phyloP scores from a whole-genome alignment of 495 filamentous ascomycete genomes.

The Penicillium nucicola region DNA sequence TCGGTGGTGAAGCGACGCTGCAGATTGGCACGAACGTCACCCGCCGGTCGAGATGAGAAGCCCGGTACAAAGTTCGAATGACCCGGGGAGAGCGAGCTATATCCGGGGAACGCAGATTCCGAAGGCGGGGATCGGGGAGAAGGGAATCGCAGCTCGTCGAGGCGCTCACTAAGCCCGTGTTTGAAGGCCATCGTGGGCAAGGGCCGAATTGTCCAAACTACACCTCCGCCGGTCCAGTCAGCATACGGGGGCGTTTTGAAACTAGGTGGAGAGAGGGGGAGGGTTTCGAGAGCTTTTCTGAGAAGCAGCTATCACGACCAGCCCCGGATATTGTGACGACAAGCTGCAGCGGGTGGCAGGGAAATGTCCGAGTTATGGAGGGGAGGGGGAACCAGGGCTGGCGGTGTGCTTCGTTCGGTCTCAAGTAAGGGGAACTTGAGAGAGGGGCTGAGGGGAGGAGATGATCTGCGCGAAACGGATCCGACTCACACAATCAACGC shows the following conservation, averaged over 20 bases:
- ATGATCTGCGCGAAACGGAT: conserved; percentile 29
- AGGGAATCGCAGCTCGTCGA: conserved; percentile 76
- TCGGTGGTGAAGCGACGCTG: conserved; percentile 94
- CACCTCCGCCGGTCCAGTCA: conserved; percentile 22
- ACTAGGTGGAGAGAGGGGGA: neutral
- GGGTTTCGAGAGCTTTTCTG: conserved; percentile 6
- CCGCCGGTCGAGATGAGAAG: conserved; percentile 46
- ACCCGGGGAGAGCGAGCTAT: conserved; percentile 67
- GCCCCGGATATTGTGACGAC: conserved; percentile 5
- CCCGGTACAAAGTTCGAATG: conserved; percentile 55
- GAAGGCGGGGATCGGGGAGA: conserved; percentile 68
- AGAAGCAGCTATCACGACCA: conserved; percentile 4
- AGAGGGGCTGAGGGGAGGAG: conserved; percentile 44
- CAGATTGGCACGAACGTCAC: conserved; percentile 67
- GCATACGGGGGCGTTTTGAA: conserved; percentile 12
- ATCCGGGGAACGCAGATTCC: conserved; percentile 66
- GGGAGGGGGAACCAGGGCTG: conserved; percentile 19
- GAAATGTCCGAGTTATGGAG: neutral
- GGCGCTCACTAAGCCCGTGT: conserved; percentile 60
- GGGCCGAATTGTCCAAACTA: conserved; percentile 33
- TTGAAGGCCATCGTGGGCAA: conserved; percentile 61
- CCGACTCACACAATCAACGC: conserved; percentile 46
- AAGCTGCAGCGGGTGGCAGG: conserved; percentile 2
- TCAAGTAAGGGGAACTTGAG: conserved; percentile 39
- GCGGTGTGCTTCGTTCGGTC: conserved; percentile 34